Conservation (phyloP, 306 rosid genomes). For the Fagus sylvatica region DNA sequence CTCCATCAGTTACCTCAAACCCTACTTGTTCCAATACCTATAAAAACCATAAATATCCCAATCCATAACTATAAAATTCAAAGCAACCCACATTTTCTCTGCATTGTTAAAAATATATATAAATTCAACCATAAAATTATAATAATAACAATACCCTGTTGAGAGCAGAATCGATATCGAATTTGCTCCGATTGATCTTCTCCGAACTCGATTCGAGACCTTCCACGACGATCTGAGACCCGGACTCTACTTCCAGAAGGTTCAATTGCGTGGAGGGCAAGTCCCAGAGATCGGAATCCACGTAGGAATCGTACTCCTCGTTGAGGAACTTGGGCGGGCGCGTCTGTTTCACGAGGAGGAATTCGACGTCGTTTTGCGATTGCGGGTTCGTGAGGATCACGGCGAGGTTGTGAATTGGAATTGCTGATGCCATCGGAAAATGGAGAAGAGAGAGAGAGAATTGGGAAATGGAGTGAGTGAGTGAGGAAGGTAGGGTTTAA, state of each 20-base stretch:
- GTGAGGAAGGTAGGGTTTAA: neutral
- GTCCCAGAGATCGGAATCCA: conserved; percentile 92
- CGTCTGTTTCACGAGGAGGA: conserved; percentile 59
- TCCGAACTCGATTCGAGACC: conserved; percentile 27
- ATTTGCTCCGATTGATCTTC: conserved; percentile 47
- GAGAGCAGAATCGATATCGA: conserved; percentile 61
- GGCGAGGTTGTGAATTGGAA: conserved; percentile 49
- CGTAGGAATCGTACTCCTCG: conserved; percentile 74
- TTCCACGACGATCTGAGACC: conserved; percentile 25
- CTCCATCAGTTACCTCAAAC: conserved; percentile 35
- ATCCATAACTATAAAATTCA: neutral
- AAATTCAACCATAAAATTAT: neutral
- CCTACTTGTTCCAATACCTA: conserved; percentile 36
- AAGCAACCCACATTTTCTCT: neutral
- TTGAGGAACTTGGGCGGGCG: conserved; percentile 66
- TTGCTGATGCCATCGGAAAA: conserved; percentile 33
- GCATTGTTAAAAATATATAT: neutral
- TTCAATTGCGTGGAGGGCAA: conserved; percentile 62
- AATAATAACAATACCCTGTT: conserved; percentile 25
- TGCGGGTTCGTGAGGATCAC: conserved; percentile 46
- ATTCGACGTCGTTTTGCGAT: conserved; percentile 40
- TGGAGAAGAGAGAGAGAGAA: neutral
- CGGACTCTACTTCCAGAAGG: conserved; percentile 29
- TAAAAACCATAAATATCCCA: neutral
- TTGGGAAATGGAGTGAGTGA: neutral